Conservation (phyloP, 176 grass and related monocot genomes). For the Elaeis guineensis region DNA sequence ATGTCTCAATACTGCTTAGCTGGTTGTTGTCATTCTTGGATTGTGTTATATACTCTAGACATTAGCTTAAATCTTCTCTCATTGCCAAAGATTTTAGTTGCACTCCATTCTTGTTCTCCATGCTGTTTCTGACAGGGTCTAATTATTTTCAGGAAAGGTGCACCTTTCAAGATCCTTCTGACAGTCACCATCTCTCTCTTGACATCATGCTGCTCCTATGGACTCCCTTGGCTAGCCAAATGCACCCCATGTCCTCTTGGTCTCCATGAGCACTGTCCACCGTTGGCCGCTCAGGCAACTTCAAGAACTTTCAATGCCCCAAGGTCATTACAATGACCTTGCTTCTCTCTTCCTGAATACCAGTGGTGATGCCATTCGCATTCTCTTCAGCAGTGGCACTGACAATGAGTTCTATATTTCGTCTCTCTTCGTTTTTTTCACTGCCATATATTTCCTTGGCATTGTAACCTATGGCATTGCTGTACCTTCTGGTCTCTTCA, state of each 20-base stretch:
- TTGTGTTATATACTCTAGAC: too few species aligned
- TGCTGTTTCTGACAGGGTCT: background rate
- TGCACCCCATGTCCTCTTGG: slow-evolving; percentile 39
- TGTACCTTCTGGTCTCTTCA: slow-evolving; percentile 59
- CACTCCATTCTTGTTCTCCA: too few species aligned
- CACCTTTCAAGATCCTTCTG: slow-evolving; percentile 48
- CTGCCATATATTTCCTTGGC: slow-evolving; percentile 32
- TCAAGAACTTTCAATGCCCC: slow-evolving; percentile 55
- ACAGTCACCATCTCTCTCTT: slow-evolving; percentile 42
- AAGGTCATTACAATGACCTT: slow-evolving; percentile 49
- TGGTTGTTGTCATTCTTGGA: too few species aligned
- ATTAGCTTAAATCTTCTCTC: background rate
- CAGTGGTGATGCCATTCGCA: slow-evolving; percentile 64
- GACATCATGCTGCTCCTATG: slow-evolving; percentile 54
- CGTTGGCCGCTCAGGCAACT: slow-evolving; percentile 53
- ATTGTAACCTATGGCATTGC: slow-evolving; percentile 56
- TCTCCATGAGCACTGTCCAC: slow-evolving; percentile 27
- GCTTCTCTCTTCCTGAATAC: slow-evolving; percentile 71
- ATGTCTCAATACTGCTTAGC: background rate
- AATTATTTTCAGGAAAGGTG: slow-evolving; percentile 33
- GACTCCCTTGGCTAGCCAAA: slow-evolving; percentile 30
- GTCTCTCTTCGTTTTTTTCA: slow-evolving; percentile 39
- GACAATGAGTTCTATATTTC: slow-evolving; percentile 37
- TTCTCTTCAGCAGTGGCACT: slow-evolving; percentile 43
- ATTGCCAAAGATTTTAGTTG: too few species aligned